phyloP scores from a whole-genome alignment of 2,329 filamentous ascomycete species.

The Chrysosporium keratinophilum region DNA sequence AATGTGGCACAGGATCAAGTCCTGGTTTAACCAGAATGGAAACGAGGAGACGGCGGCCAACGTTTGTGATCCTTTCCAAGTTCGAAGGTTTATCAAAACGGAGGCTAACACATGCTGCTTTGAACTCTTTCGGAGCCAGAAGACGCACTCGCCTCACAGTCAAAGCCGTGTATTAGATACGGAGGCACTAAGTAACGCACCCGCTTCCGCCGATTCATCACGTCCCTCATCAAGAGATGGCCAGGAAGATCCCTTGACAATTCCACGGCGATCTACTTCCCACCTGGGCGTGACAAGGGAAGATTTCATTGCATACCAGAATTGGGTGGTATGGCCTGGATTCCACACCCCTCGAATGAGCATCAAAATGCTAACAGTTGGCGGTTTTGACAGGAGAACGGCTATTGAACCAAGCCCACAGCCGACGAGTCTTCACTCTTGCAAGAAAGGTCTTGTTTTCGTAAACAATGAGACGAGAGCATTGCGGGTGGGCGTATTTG shows the following conservation, averaged over 20 bases:
- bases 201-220: neutral
- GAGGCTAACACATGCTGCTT: neutral
- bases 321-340: conserved; percentile 5
- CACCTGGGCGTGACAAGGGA: neutral
- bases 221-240: conserved; percentile 2
- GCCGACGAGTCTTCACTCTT: neutral
- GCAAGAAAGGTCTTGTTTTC: neutral
- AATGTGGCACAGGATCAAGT: neutral
- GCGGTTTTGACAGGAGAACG: neutral
- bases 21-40: neutral
- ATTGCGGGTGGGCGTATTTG: neutral
- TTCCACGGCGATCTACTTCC: neutral
- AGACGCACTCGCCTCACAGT: neutral
- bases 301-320: conserved; percentile 7
- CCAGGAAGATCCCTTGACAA: neutral
- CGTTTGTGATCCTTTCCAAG: neutral
- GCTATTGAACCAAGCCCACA: neutral
- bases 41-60: neutral
- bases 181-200: neutral
- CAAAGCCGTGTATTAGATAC: neutral
- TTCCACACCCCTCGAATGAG: too few relatives aligned
- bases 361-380: neutral
- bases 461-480: neutral
- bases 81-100: neutral
- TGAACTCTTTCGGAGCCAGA: neutral